Evolutionary conservation across 2,329 filamentous ascomycete genomes (phyloP), one percentile per base, ranked within the genome.

Genomic region (Annulohypoxylon truncatum): DNA sequence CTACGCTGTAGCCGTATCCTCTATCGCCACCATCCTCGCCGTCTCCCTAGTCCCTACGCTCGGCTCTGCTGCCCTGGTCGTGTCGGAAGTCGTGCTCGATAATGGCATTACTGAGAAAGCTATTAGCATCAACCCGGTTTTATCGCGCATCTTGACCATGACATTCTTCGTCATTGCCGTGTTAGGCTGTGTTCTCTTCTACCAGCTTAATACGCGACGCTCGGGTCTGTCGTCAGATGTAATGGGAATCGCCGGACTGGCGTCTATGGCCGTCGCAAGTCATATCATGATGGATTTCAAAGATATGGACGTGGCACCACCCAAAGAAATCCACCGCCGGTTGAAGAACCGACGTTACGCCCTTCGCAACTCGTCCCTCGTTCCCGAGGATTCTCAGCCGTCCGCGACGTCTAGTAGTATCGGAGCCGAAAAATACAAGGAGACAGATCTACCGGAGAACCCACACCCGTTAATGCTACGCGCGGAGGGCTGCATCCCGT

Each of bases 261-360:
- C 91, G 4, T 88, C 90, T 60, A 92, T 93, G 90, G 90, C 91
- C 8, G 90, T 91, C 2, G 87, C 87, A 66, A 89, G 86, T 68
- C 90, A 93, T 70, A 91, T 93, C 74, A 79, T 93, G 68, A 89
- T 88, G 78, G 91, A 93, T 74, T 93, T 93, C 74, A 88, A 88
- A 67, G 89, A 89, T 61, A 86, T 92, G 79, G 91, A 93, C 74
- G 86, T 87, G 0, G 89, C 87, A 6, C 87, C 84, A 3, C 87
- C 90, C 57, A 81, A 87, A 51, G 85, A 89, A 55, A 92, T 93
- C 42, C 90, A 93, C 75, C 82, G 87, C 52, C 86, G 84, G 70
- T 82, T 93, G n/a, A 89, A 88, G 66, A 78, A 87, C 26, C 85
- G 87, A 64, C 87, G 90, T 35, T 93, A 93, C 71, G 85, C 89